A percentile compares a stretch with the other conserved stretches of the same genome.
Conservation (phyloP, 139 green algal genomes). For the Zygnema circumcarinatum region DNA sequence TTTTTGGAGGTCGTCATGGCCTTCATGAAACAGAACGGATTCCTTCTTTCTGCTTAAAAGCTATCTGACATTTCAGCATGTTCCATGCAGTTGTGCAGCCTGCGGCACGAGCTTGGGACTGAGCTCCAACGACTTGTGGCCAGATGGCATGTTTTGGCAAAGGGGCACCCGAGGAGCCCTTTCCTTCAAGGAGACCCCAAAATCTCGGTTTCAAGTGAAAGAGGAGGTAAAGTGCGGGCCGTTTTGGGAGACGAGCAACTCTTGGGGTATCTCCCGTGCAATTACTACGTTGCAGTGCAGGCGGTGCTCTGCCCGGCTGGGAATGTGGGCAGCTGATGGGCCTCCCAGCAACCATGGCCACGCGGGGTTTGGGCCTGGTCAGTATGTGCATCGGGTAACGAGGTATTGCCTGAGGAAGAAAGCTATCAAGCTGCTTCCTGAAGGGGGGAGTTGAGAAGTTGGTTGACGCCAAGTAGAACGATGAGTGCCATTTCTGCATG, state of each 20-base stretch:
- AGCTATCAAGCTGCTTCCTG: no score
- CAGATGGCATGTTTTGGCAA: background rate
- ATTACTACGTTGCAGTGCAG: background rate
- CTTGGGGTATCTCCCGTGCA: slow-evolving; percentile 17
- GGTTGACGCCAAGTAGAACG: no score
- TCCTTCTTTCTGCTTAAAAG: background rate
- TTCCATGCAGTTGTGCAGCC: background rate
- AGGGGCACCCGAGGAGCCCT: background rate
- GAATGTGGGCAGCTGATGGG: background rate
- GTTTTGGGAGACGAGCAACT: slow-evolving; percentile 24
- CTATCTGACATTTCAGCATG: background rate
- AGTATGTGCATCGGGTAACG: background rate
- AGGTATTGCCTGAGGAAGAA: slow-evolving; percentile 2
- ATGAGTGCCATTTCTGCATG: no score
- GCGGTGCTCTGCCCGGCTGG: background rate
- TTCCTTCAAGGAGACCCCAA: background rate
- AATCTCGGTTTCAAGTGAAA: background rate
- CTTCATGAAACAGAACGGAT: no score
- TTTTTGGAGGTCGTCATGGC: background rate
- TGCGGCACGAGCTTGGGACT: background rate
- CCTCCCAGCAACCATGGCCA: background rate
- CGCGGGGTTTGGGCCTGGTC: slow-evolving; percentile 16
- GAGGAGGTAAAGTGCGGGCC: slow-evolving; percentile 5
- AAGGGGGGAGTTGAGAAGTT: no score
- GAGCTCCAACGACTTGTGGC: background rate